A percentile compares a stretch with the other conserved stretches of the same genome.
Evolutionary conservation across 495 filamentous ascomycete species (phyloP).

Genomic region (Neurospora tetrasperma): DNA sequence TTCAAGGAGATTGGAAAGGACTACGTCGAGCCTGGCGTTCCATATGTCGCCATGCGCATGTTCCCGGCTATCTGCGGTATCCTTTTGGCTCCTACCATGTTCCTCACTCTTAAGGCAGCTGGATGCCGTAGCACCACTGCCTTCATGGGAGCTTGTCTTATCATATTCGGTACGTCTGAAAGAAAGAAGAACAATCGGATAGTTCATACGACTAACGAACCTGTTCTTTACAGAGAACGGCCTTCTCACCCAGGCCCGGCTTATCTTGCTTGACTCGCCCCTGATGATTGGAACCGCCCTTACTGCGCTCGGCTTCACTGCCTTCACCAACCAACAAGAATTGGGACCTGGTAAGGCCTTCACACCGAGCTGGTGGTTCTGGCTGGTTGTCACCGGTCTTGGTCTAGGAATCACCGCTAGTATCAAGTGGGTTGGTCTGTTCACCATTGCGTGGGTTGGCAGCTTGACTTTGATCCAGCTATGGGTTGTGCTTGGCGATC

Average conservation of each 20-base stretch:
- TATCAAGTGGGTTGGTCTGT: constrained; percentile 97
- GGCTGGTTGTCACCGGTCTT: constrained; percentile 79
- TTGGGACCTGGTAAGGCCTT: constrained; percentile 82
- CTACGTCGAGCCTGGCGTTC: constrained; percentile 86
- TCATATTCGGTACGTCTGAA: constrained; percentile 69
- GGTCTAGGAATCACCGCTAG: constrained; percentile 85
- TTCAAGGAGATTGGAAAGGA: constrained; percentile 99
- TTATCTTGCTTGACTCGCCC: constrained; percentile 94
- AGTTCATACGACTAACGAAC: not conserved
- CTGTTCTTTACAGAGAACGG: constrained; percentile 62
- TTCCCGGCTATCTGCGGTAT: constrained; percentile 84
- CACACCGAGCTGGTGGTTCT: constrained; percentile 90
- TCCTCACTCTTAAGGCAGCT: constrained; percentile 82
- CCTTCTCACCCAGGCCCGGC: constrained; percentile 82
- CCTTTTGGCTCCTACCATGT: constrained; percentile 79
- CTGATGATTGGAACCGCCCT: constrained; percentile 88
- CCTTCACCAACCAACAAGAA: constrained; percentile 95
- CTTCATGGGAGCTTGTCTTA: constrained; percentile 66
- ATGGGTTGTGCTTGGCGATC: constrained; percentile 88
- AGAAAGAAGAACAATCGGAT: constrained; percentile 7
- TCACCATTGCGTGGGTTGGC: constrained; percentile 98
- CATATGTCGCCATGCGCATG: constrained; percentile 95
- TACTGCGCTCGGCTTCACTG: constrained; percentile 81
- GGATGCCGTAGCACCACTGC: constrained; percentile 82
- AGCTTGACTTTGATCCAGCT: constrained; percentile 82